Conservation (phyloP, 2,329 filamentous ascomycete genomes). For the Xylaria sp. region DNA sequence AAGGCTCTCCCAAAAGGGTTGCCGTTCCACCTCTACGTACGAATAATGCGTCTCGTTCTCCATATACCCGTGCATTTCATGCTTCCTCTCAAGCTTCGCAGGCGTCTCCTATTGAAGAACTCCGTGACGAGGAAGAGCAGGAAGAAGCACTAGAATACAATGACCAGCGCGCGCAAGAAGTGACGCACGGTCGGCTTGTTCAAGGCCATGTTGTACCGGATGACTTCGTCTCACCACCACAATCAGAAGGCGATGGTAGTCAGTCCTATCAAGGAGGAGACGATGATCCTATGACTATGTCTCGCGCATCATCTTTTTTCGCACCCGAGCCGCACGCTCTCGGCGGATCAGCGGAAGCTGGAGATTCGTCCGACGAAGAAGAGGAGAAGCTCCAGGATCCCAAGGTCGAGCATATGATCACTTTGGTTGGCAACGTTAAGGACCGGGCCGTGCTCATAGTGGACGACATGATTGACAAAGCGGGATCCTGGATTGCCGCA, state of each 20-base stretch:
- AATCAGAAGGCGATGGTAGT: constrained; percentile 71
- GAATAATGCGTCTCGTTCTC: constrained; percentile 46
- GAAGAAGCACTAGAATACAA: constrained; percentile 67
- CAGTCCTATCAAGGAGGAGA: constrained; percentile 59
- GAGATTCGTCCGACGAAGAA: constrained; percentile 88
- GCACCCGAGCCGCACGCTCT: constrained; percentile 76
- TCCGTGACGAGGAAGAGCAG: constrained; percentile 54
- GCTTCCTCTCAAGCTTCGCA: constrained; percentile 53
- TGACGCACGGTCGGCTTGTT: constrained; percentile 89
- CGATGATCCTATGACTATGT: constrained; percentile 85
- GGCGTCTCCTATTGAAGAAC: constrained; percentile 52
- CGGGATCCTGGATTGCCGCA: constrained; percentile 95
- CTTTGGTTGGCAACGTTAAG: constrained; percentile 93
- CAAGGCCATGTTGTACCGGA: constrained; percentile 97
- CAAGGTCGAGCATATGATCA: constrained; percentile 92
- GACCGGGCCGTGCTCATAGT: constrained; percentile 91
- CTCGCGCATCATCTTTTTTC: constrained; percentile 83
- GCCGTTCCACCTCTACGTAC: constrained; percentile 50
- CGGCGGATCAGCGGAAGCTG: constrained; percentile 85
- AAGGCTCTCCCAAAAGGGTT: constrained; percentile 57
- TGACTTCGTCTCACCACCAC: constrained; percentile 82
- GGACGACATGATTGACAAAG: constrained; percentile 99
- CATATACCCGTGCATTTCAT: constrained; percentile 47
- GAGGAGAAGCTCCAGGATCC: constrained; percentile 87
- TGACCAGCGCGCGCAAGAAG: constrained; percentile 85